These are phyloP conservation scores for Rhynchosporium graminicola DNA, from an alignment of 2,329 filamentous ascomycete genomes.

Conservation along the genomic window DNA sequence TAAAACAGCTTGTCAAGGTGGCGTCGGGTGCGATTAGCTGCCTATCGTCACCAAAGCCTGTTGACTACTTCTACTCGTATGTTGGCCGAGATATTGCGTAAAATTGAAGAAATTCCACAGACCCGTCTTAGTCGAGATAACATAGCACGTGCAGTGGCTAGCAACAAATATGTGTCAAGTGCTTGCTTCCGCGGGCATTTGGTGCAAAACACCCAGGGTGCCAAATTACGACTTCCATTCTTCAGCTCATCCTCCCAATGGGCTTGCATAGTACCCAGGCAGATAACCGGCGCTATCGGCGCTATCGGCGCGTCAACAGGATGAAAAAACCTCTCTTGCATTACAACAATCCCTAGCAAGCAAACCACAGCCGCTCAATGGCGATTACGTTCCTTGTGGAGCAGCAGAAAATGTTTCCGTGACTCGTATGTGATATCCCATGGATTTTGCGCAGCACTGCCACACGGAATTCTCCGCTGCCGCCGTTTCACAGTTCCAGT, in stretches of 20 bases:
- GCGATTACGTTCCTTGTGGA: neutral
- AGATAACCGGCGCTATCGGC: slow-evolving; percentile 1
- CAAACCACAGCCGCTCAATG: neutral
- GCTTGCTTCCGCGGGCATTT: neutral
- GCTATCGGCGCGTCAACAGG: neutral
- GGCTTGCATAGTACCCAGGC: neutral
- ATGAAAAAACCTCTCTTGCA: too few species aligned
- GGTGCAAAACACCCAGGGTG: neutral
- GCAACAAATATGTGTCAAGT: neutral
- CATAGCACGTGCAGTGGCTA: neutral
- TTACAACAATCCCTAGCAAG: neutral
- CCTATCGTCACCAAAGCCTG: neutral
- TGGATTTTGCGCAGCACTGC: neutral
- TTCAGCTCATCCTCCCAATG: neutral
- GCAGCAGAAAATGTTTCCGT: neutral
- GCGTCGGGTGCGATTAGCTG: neutral
- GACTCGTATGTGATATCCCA: slow-evolving; percentile 1
- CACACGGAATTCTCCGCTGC: neutral
- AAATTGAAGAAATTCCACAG: neutral
- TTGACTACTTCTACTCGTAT: neutral
- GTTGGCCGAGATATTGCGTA: neutral
- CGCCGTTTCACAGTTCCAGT: neutral
- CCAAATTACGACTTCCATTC: neutral
- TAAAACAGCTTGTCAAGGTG: neutral
- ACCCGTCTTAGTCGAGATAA: neutral